These are phyloP conservation scores for Lactarius sp. DNA, from an alignment of 768 basidiomycete genomes.

Conservation along the genomic window DNA sequence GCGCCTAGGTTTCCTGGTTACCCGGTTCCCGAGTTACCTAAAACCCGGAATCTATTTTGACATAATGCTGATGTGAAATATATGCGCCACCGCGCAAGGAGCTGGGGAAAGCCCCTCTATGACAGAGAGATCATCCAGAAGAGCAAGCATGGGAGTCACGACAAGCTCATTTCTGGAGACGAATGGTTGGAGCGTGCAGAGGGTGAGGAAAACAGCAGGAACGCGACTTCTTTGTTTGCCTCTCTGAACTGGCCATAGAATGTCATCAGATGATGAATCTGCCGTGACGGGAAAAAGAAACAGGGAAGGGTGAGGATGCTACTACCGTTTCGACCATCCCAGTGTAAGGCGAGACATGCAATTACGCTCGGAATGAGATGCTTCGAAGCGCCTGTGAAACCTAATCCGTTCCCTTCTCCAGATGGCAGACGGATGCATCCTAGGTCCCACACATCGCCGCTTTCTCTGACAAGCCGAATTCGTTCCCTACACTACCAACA, in stretches of 20 bases:
- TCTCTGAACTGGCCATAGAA: conserved; percentile 51
- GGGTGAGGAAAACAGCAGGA: conserved; percentile 51
- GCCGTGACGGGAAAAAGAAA: neutral
- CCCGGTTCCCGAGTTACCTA: no score
- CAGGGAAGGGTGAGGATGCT: conserved; percentile 30
- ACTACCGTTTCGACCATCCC: conserved; percentile 44
- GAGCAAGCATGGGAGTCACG: conserved; percentile 65
- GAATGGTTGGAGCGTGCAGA: conserved; percentile 66
- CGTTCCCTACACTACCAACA: no score
- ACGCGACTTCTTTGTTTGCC: conserved; percentile 72
- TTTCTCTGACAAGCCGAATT: no score
- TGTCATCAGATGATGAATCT: neutral
- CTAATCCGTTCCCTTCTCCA: no score
- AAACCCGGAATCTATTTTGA: no score
- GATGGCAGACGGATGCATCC: no score
- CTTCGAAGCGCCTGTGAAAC: no score
- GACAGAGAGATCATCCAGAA: conserved; percentile 52
- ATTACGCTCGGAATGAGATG: no score
- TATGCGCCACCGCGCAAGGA: conserved; percentile 65
- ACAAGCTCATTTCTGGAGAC: conserved; percentile 44
- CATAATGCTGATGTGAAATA: no score
- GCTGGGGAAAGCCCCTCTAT: conserved; percentile 50
- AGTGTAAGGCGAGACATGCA: no score
- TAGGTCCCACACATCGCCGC: no score
- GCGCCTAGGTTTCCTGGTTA: no score